These are phyloP conservation scores for Apiospora marii DNA, from an alignment of 2,329 filamentous ascomycete genomes.

Conservation along the genomic window DNA sequence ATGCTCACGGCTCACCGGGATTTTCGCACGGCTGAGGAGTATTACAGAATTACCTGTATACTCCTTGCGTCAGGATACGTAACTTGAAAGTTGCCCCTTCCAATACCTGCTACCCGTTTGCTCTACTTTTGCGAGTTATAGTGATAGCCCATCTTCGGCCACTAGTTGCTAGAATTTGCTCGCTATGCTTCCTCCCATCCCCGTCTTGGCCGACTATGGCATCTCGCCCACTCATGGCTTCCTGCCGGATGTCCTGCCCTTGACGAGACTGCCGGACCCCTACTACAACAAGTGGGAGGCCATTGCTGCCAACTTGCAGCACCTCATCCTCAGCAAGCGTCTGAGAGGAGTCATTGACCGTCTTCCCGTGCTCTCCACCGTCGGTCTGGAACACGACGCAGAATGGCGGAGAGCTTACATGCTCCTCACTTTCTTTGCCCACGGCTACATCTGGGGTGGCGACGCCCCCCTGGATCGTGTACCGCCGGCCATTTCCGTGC, in stretches of 20 bases:
- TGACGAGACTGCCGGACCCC: conserved; percentile 81
- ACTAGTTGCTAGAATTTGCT: not conserved
- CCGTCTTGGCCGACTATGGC: conserved; percentile 77
- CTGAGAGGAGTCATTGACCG: conserved; percentile 81
- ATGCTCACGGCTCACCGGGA: conserved; percentile 46
- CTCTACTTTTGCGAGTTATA: not conserved
- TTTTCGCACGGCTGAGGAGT: conserved; percentile 68
- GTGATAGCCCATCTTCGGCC: conserved; percentile 27
- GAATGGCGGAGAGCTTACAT: conserved; percentile 88
- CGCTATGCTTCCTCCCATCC: conserved; percentile 67
- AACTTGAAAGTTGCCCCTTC: conserved; percentile 34
- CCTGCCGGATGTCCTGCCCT: conserved; percentile 80
- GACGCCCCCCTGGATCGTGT: conserved; percentile 80
- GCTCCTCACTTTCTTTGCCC: conserved; percentile 70
- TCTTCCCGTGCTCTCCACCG: conserved; percentile 84
- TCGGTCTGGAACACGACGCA: conserved; percentile 79
- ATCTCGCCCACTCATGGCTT: conserved; percentile 84
- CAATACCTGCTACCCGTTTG: conserved; percentile 15
- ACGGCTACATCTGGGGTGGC: conserved; percentile 96
- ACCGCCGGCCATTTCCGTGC: conserved; percentile 83
- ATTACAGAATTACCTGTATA: conserved; percentile 67
- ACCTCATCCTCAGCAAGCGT: conserved; percentile 83
- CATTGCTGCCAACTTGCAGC: conserved; percentile 84
- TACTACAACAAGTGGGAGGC: conserved; percentile 98
- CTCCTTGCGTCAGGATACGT: conserved; percentile 68